A percentile compares a stretch with the other conserved stretches of the same genome.
Evolutionary conservation across 148 eudicot species (phyloP).

Genomic region (Vaccinium myrtillus): DNA sequence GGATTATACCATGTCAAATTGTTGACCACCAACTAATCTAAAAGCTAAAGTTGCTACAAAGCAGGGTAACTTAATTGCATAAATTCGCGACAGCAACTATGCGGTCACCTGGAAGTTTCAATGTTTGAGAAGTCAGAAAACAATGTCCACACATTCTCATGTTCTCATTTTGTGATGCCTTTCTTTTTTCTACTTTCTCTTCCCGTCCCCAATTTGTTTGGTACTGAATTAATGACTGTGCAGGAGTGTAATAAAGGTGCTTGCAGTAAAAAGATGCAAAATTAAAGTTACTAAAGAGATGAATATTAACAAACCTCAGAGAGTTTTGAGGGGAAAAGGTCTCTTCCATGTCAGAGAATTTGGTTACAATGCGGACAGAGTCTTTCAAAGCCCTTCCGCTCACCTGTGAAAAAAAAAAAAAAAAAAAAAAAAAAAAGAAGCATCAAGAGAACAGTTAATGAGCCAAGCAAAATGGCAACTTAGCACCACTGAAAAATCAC

Average conservation of each 20-base stretch:
- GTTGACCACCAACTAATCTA: neutral
- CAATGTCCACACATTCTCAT: neutral
- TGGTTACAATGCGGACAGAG: conserved; percentile 66
- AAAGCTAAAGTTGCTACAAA: neutral
- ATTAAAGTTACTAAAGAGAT: neutral
- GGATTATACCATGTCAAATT: neutral
- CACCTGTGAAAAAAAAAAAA: conserved; percentile 40
- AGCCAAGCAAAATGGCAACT: neutral
- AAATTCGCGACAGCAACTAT: neutral
- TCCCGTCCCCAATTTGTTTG: neutral
- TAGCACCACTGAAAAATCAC: neutral
- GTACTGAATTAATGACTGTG: neutral
- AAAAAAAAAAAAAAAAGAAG: neutral
- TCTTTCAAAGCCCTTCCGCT: conserved; percentile 79
- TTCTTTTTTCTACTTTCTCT: neutral
- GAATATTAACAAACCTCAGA: conserved; percentile 51
- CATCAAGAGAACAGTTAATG: neutral
- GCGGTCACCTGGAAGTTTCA: neutral
- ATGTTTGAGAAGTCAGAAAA: neutral
- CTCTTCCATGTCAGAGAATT: conserved; percentile 77
- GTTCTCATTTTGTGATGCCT: neutral
- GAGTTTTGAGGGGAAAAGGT: conserved; percentile 48
- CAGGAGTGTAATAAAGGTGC: conserved; percentile 7
- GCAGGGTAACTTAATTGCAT: neutral
- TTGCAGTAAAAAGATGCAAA: neutral